Percentiles rank a stretch among this genome's conserved stretches.
Evolutionary conservation across 345 rosid species (phyloP).

Genomic region (Acer campestre): DNA sequence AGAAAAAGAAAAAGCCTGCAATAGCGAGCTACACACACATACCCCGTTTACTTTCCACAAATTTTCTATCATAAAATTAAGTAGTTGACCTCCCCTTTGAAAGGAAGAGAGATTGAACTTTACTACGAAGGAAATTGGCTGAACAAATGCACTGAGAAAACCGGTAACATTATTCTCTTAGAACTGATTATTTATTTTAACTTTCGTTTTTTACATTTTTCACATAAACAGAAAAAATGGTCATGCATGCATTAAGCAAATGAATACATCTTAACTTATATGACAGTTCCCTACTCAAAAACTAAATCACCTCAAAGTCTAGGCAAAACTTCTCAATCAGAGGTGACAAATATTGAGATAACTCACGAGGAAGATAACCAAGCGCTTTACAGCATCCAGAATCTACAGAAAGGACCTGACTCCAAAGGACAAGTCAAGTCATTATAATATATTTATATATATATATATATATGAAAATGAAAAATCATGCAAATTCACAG

Average conservation of each 20-base stretch:
- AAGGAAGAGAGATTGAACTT: neutral
- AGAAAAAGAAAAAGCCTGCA: neutral
- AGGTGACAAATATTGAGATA: constrained; percentile 72
- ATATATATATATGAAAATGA: neutral
- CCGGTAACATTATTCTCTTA: neutral
- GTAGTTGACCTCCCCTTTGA: neutral
- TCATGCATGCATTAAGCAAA: neutral
- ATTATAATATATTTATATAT: neutral
- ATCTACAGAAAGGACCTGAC: constrained; percentile 67
- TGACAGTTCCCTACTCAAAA: constrained; percentile 7
- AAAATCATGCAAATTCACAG: constrained; percentile 10
- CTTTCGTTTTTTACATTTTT: neutral
- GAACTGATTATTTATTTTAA: too few species aligned
- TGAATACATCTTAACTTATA: neutral
- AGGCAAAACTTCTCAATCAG: constrained; percentile 56
- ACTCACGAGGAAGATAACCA: constrained; percentile 81
- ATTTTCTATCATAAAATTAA: neutral
- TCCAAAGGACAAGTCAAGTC: constrained; percentile 12
- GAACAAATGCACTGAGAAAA: neutral
- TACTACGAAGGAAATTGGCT: neutral
- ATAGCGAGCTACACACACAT: neutral
- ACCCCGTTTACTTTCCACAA: neutral
- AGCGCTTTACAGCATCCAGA: constrained; percentile 48
- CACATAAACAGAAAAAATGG: neutral
- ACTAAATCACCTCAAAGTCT: constrained; percentile 62